Base-by-base conservation (phyloP, 257 asterid species). In the Nicotiana tomentosiformis region DNA sequence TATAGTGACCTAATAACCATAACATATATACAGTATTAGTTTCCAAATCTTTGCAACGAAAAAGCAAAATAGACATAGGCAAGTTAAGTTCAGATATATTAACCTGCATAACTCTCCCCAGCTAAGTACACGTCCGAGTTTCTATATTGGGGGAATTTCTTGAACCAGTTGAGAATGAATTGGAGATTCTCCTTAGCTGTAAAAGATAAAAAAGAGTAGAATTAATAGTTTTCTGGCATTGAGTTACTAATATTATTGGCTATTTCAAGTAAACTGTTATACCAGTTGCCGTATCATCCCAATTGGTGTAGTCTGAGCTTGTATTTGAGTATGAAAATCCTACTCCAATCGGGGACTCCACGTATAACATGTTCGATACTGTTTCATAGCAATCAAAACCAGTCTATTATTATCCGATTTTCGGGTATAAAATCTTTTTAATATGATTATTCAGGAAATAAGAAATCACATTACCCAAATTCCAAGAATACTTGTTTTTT, bases 321-420 rank as follows among this genome's bases (percentile, higher is more conserved):
- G 89, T 82, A 14, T 87, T 87, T 7, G 86, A 87, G 86, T 78
- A 84, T 11, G 86, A 87, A 82, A 87, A 87, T 68, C 86, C 87
- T 55, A 82, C 86, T 57, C 89, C 87, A 49, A 87, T 79, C 0
- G 89, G 89, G 43, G 84, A 81, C 58, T 87, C 89, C 61, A 84
- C 67, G 12, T 87, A 82, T 80, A 87, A 66, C 86, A 87, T 82
- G 83, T 87, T 87, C 8, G 89, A 84, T 46, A 35, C 87, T 87
- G 81, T 74, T 72, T 29, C 74, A 70, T 46, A 37, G 12, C 70
- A 20, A 70, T 77, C 55, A 10, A 33, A 39, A 72, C 37, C 76
- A 39, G 35, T 32, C 5, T 32, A 0, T 55, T 65, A n/a, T 35
- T 1, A 20, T 49, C 43, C 4, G 1, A 62, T 39, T 66, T 7